Percentiles rank a stretch among this genome's conserved stretches.
These are phyloP conservation scores for Urochloa ruziziensis DNA, from an alignment of 176 grass and related monocot genomes.

Conservation along the genomic window DNA sequence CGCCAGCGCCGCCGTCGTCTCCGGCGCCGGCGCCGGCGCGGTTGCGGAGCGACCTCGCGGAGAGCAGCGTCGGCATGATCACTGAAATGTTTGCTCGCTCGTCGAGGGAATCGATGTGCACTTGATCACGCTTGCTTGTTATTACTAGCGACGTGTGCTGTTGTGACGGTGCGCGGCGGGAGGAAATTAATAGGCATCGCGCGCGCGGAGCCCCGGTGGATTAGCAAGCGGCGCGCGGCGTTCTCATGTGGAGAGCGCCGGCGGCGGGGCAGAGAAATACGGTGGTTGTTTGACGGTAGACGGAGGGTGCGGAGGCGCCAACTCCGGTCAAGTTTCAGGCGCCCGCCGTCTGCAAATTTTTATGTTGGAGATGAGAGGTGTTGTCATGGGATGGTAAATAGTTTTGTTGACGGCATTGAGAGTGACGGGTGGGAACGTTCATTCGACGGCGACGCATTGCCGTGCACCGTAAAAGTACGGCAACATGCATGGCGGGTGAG, in stretches of 20 bases:
- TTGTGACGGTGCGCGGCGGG: neutral
- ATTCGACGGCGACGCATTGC: neutral
- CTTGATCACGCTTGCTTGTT: too few relatives aligned
- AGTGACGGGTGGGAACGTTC: neutral
- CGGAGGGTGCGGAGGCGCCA: neutral
- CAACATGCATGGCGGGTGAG: neutral
- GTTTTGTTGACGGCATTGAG: neutral
- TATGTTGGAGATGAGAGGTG: neutral
- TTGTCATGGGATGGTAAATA: neutral
- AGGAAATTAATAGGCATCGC: neutral
- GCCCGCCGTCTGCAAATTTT: neutral
- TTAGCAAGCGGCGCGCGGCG: neutral
- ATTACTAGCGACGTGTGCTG: too few relatives aligned
- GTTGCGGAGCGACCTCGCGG: neutral
- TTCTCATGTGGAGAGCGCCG: slow-evolving; percentile 7
- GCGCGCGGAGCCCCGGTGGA: neutral
- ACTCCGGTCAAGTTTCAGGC: neutral
- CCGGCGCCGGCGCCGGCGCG: too few relatives aligned
- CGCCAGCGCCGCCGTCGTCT: neutral
- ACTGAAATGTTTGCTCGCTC: too few relatives aligned
- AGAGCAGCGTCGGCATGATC: neutral
- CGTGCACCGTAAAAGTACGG: neutral
- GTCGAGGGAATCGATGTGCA: too few relatives aligned
- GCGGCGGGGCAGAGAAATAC: neutral
- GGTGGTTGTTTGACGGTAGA: neutral